Evolutionary conservation across 2,329 filamentous ascomycete genomes (phyloP).

Genomic region (Seiridium cupressi): DNA sequence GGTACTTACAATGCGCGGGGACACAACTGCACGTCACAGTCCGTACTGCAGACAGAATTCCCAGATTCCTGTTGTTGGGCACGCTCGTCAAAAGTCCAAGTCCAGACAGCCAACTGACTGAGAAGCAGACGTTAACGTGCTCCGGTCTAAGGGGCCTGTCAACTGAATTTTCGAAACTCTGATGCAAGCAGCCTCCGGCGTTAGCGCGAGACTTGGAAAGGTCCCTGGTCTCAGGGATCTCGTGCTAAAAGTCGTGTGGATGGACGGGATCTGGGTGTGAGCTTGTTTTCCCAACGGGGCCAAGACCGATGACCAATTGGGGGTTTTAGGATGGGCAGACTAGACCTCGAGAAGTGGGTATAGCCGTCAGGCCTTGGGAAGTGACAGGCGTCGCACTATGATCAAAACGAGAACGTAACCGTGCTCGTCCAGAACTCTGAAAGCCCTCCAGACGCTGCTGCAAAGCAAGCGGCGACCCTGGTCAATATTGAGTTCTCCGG

Average conservation of each 20-base stretch:
- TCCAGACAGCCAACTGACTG: no score
- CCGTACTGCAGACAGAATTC: no score
- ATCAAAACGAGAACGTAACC: no score
- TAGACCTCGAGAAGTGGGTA: not conserved
- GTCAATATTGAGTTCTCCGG: no score
- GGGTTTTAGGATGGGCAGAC: not conserved
- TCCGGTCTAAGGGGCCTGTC: not conserved
- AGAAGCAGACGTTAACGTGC: no score
- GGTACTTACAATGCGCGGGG: not conserved
- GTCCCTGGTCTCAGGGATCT: not conserved
- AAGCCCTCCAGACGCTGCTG: no score
- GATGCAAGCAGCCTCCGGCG: not conserved
- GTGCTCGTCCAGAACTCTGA: no score
- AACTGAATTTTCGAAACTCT: conserved; percentile 8
- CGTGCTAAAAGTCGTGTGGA: conserved; percentile 5
- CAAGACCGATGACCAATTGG: conserved; percentile 1
- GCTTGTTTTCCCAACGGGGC: conserved; percentile 6
- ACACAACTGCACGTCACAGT: not conserved
- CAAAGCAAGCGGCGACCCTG: no score
- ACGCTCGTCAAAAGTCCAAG: no score
- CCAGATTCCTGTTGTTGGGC: no score
- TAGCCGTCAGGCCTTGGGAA: not conserved
- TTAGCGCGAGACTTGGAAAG: not conserved
- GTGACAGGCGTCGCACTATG: no score
- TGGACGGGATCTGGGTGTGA: not conserved